Conservation (phyloP, 1,284 basidiomycete genomes). For the Golubevia sp. region DNA sequence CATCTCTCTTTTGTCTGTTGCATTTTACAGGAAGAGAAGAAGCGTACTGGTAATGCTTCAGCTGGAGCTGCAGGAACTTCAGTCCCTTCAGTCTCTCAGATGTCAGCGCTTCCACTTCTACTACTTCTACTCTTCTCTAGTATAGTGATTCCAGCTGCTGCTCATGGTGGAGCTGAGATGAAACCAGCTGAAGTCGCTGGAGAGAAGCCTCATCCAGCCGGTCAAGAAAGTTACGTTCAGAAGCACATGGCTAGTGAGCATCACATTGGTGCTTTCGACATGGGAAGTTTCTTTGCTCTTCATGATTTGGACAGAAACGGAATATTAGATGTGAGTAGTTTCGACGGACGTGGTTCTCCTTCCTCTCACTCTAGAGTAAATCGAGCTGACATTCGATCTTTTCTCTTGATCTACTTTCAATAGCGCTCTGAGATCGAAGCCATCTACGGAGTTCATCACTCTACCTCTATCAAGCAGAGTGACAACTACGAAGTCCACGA, state of each 20-base stretch:
- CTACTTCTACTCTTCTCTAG: conserved; percentile 27
- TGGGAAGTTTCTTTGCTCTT: conserved; percentile 54
- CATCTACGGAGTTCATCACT: conserved; percentile 61
- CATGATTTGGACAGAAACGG: conserved; percentile 59
- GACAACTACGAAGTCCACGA: conserved; percentile 53
- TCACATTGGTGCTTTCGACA: conserved; percentile 61
- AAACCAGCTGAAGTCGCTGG: conserved; percentile 6
- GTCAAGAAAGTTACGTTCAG: conserved; percentile 42
- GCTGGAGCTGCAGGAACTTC: conserved; percentile 26
- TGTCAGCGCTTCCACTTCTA: conserved; percentile 28
- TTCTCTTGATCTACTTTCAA: background rate
- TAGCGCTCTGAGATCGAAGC: conserved; percentile 57
- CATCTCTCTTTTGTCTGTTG: background rate
- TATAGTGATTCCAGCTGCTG: conserved; percentile 18
- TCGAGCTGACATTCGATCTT: background rate
- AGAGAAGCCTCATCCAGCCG: conserved; percentile 1
- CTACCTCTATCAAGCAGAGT: conserved; percentile 57
- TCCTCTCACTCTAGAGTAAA: background rate
- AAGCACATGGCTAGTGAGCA: conserved; percentile 59
- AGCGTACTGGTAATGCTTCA: conserved; percentile 19
- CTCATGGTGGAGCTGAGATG: conserved; percentile 14
- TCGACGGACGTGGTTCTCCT: background rate
- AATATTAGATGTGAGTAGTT: conserved; percentile 27
- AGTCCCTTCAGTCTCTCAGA: conserved; percentile 18
- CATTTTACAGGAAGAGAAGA: conserved; percentile 19